Base-by-base conservation (phyloP, 2,329 filamentous ascomycete species). In the Botrytis sinoallii region DNA sequence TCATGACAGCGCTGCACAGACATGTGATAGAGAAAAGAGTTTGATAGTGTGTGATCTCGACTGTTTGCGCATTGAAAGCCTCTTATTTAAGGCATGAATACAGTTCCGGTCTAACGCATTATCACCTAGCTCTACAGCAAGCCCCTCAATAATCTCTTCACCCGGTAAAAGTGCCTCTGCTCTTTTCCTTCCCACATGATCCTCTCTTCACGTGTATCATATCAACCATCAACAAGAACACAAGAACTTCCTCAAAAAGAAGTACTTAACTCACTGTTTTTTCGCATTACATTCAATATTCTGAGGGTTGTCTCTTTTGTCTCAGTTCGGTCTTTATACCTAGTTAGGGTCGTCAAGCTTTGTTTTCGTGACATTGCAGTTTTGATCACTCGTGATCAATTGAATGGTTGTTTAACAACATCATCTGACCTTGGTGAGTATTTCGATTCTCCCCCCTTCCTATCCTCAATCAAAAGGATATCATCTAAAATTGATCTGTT, bases 111-210 rank as follows among this genome's bases (percentile, higher is more conserved):
- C 60, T 63, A 63, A 63, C 60, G 32, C 25, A 16, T 40, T 40
- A n/a, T n/a, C 14, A n/a, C 25, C 60, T 63, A 63, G 60, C 38
- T 16, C 9, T 22, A 6, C 60, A 40, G n/a, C 1, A 40, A 63
- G 60, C 60, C 60, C 60, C 60, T 63, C 60, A 63, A 29, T 63
- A 63, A 63, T 63, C 60, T 63, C 60, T 63, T 63, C 60, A 63
- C 35, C 52, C 52, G 52, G 52, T 32, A 57, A 29, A 57, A 57
- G 60, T 25, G 38, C 60, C 38, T n/a, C 38, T n/a, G 60, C 60
- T 63, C 60, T 63, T 63, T 61, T 63, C 35, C 60, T 63, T 63
- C 38, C 60, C 60, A 63, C 60, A 63, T 63, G 60, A 63, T 63
- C 60, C 38, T 63, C 38, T 63, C 60, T 63, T 63, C 60, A 63